Evolutionary conservation across 768 basidiomycete species (phyloP).

Genomic region (Leccinum obscurum): DNA sequence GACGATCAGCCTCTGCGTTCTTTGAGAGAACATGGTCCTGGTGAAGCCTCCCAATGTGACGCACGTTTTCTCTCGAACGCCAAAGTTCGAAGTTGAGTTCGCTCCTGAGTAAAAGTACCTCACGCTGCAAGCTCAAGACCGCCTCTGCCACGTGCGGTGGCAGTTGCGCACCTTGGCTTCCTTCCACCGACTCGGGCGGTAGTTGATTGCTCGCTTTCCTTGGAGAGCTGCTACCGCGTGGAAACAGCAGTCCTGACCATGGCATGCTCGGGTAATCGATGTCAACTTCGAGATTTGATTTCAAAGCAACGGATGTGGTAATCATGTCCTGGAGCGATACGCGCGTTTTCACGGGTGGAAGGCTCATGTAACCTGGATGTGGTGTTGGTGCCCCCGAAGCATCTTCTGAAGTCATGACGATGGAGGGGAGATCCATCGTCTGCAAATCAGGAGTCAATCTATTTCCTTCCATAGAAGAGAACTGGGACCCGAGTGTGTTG

Average conservation of each 20-base stretch:
- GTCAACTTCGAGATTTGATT: conserved; percentile 66
- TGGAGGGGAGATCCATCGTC: conserved; percentile 5
- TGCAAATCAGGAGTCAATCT: conserved; percentile 6
- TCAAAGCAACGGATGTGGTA: conserved; percentile 67
- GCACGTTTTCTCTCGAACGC: conserved; percentile 77
- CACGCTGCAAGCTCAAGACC: conserved; percentile 71
- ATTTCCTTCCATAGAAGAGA: background rate
- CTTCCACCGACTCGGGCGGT: conserved; percentile 18
- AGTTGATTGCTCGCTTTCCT: conserved; percentile 18
- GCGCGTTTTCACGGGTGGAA: conserved; percentile 32
- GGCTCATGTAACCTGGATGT: conserved; percentile 36
- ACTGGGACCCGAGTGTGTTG: conserved; percentile 49
- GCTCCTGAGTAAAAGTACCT: conserved; percentile 70
- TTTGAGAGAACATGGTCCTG: conserved; percentile 70
- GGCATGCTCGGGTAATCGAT: conserved; percentile 48
- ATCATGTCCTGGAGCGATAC: conserved; percentile 79
- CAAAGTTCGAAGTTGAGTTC: conserved; percentile 87
- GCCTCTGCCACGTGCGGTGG: conserved; percentile 59
- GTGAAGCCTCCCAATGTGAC: conserved; percentile 80
- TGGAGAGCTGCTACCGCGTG: conserved; percentile 32
- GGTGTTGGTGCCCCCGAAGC: conserved; percentile 28
- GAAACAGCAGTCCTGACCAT: conserved; percentile 53
- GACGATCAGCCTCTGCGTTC: conserved; percentile 78
- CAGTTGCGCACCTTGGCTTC: conserved; percentile 24
- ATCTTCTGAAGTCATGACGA: conserved; percentile 22